Base-by-base conservation (phyloP, 768 basidiomycete species). In the Infundibulicybe gibba region DNA sequence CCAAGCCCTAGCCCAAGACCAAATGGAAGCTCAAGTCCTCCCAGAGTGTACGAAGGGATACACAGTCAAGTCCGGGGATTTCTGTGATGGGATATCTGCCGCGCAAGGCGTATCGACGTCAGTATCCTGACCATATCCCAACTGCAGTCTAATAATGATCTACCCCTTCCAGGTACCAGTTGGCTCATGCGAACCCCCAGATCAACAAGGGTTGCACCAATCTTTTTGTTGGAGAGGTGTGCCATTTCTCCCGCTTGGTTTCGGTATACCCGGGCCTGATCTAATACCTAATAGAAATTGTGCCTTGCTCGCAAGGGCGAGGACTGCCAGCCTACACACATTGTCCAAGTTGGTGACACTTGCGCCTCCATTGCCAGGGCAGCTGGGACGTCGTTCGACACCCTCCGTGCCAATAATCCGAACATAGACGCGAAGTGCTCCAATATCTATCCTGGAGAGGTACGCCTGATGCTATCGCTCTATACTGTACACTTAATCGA, bases 281-380 rank as follows among this genome's bases (percentile, higher is more conserved):
- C n/a, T n/a, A n/a, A n/a, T n/a, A n/a, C n/a, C n/a, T n/a, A n/a
- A n/a, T n/a, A n/a, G 49, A 11, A 40, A 54, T 54, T 0, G 77
- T 73, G 17, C 69, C 79, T 42, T 84, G 87, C 54, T 88, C 85
- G n/a, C n/a, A n/a, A n/a, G n/a, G n/a, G n/a, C n/a, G n/a, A n/a
- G n/a, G n/a, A n/a, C n/a, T n/a, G n/a, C 61, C 55, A 51, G 8
- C 65, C 68, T 15, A 72, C 74, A n/a, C 68, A 79, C 55, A 68
- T 74, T 35, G 72, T 80, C 32, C 54, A 60, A 17, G 35, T 54
- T 0, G 77, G 75, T 15, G 76, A 87, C 56, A 71, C 64, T 30
- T 88, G 87, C 64, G 52, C 43, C 1, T 44, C 40, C 19, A 74
- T 87, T 44, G 61, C 73, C 2, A 40, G 48, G 0, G 58, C 48